A percentile compares a stretch with the other conserved stretches of the same genome.
Conservation (phyloP, 257 asterid species). For the Ophiorrhiza pumila region DNA sequence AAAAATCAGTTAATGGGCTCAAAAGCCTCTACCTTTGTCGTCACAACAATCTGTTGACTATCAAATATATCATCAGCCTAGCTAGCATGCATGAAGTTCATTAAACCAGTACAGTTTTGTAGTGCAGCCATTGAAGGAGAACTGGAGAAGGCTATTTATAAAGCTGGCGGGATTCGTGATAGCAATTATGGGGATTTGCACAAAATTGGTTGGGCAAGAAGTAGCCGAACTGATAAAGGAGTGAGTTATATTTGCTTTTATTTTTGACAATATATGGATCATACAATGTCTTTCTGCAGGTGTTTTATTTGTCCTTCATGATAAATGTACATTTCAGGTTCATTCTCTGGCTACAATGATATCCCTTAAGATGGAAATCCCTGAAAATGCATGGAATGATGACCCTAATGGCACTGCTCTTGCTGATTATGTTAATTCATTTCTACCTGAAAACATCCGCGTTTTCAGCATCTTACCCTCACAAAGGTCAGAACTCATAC, state of each 20-base stretch:
- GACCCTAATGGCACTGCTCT: slow-evolving; percentile 83
- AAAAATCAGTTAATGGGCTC: neutral
- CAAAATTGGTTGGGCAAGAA: slow-evolving; percentile 90
- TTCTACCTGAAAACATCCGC: slow-evolving; percentile 70
- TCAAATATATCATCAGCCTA: slow-evolving; percentile 13
- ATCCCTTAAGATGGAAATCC: slow-evolving; percentile 91
- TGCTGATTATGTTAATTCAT: slow-evolving; percentile 54
- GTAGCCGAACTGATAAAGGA: slow-evolving; percentile 98
- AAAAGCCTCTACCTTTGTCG: neutral
- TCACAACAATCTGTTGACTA: neutral
- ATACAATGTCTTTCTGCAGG: slow-evolving; percentile 9
- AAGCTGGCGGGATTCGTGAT: slow-evolving; percentile 88
- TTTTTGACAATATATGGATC: neutral
- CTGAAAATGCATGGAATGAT: slow-evolving; percentile 78
- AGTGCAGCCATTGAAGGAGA: slow-evolving; percentile 88
- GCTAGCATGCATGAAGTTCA: slow-evolving; percentile 13
- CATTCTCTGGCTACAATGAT: slow-evolving; percentile 93
- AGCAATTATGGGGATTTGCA: slow-evolving; percentile 84
- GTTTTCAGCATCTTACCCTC: slow-evolving; percentile 93
- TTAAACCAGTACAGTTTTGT: slow-evolving; percentile 33
- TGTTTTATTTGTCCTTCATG: slow-evolving; percentile 13
- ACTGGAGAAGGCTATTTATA: slow-evolving; percentile 75
- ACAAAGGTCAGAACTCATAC: slow-evolving; percentile 49
- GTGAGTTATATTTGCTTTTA: slow-evolving; percentile 38
- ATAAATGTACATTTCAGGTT: slow-evolving; percentile 47